Evolutionary conservation across 768 basidiomycete species (phyloP).

Genomic region (Naganishia vaughanmartiniae): DNA sequence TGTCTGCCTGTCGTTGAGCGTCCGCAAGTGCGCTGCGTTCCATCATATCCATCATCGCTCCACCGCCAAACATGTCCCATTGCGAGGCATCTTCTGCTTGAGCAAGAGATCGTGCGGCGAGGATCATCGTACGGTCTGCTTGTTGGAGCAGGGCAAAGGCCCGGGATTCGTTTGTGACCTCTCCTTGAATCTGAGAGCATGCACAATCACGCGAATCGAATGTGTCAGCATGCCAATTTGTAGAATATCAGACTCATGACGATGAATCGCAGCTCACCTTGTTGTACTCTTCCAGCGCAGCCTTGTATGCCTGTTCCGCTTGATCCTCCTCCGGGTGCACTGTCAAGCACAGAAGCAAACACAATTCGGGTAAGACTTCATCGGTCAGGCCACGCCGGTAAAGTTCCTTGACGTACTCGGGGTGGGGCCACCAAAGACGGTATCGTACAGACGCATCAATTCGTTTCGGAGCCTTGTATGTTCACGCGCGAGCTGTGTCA

Average conservation of each 20-base stretch:
- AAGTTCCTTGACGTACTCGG: neutral
- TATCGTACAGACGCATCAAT: conserved; percentile 23
- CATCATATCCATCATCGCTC: conserved; percentile 32
- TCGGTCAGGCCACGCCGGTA: neutral
- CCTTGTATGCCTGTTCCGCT: conserved; percentile 26
- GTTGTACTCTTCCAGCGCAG: conserved; percentile 22
- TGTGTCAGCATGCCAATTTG: neutral
- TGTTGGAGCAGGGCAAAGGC: conserved; percentile 25
- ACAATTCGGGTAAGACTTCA: no score
- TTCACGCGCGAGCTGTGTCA: conserved; percentile 25
- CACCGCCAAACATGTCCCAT: conserved; percentile 33
- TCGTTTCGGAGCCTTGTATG: conserved; percentile 26
- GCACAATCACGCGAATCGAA: neutral
- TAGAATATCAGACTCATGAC: neutral
- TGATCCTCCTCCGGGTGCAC: conserved; percentile 31
- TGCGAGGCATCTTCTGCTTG: conserved; percentile 27
- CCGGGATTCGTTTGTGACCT: conserved; percentile 28
- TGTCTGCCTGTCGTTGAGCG: conserved; percentile 25
- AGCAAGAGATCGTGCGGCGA: conserved; percentile 11
- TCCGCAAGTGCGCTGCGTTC: conserved; percentile 29
- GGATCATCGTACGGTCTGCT: conserved; percentile 22
- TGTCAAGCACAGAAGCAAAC: neutral
- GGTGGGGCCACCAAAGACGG: conserved; percentile 25
- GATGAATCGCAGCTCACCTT: conserved; percentile 5
- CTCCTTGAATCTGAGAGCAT: conserved; percentile 24